Base-by-base conservation (phyloP, 1,284 basidiomycete species). In the Sphaerobolus stellatus region DNA sequence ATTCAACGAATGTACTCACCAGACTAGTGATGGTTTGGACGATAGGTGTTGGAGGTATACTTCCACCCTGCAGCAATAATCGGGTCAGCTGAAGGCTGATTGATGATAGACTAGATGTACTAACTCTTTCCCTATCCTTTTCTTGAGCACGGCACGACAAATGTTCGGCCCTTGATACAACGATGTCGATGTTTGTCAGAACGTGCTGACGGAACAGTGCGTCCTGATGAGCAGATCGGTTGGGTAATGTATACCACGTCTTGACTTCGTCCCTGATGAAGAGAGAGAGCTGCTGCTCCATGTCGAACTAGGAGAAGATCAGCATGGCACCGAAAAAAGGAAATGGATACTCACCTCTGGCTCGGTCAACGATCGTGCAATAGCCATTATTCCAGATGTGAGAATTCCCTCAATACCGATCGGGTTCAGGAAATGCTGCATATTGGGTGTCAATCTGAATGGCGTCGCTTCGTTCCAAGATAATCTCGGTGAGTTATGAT, bases 381-480 rank as follows among this genome's bases (percentile, higher is more conserved):
- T 92, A 0, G 96, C 91, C 78, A 98, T 90, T 31, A 98, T 84
- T 1, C 90, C 84, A 8, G 91, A 82, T 0, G 92, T 88, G 49
- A 99, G 74, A 29, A 98, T 74, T 16, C 96, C 97, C 69, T 99
- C 98, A 11, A 89, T 91, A 33, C 92, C 88, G 48, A 93, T 82
- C 1, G 91, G 88, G 0, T 92, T 94, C 49, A 99, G 76, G 74
- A 99, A 97, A 64, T 86, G 80, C 71, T 99, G 98, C 75, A 99
- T 85, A 70, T 98, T 98, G 2, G 95, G 95, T 11, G 94, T 98
- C 61, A 98, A 84, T 9, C 97, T 88, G 89, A 99, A 99, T 0
- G 97, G 96, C 11, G 98, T 94, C 2, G 86, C 79, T 62, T 99
- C 97, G 59, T 79, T 84, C 2, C 89, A 88, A 48, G 9, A 58